A percentile compares a stretch with the other conserved stretches of the same genome.
Conservation (phyloP, 768 basidiomycete species). For the Suillus subluteus region DNA sequence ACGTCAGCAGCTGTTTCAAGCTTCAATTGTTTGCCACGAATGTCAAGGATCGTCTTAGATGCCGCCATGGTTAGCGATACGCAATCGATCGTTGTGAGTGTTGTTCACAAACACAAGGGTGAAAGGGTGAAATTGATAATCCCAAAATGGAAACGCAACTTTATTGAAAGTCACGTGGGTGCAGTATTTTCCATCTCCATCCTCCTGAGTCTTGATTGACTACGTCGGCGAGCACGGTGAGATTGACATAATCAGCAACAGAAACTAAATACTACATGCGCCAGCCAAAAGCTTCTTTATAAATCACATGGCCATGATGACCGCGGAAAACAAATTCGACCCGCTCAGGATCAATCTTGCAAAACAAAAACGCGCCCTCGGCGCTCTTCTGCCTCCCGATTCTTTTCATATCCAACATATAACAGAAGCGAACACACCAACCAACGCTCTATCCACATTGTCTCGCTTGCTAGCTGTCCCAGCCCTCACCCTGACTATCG, state of each 20-base stretch:
- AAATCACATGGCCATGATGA: constrained; percentile 2
- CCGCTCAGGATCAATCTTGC: constrained; percentile 62
- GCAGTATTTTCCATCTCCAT: constrained; percentile 2
- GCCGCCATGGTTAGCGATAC: constrained; percentile 21
- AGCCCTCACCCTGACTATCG: constrained; percentile 63
- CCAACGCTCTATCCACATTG: constrained; percentile 53
- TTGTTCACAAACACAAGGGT: neutral
- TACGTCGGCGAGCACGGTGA: constrained; percentile 1
- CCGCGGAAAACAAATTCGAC: constrained; percentile 40
- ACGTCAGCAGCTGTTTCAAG: constrained; percentile 78
- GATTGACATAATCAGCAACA: constrained; percentile 7
- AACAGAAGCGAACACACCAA: constrained; percentile 40
- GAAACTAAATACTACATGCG: neutral
- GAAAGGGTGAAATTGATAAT: constrained; percentile 20
- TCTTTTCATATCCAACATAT: constrained; percentile 45
- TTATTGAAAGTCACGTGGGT: constrained; percentile 25
- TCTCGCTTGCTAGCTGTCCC: constrained; percentile 65
- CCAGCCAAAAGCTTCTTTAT: neutral
- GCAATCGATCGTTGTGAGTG: neutral
- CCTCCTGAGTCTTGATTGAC: neutral
- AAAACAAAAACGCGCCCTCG: constrained; percentile 53
- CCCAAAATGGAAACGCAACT: constrained; percentile 19
- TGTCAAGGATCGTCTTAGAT: constrained; percentile 27
- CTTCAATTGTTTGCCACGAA: constrained; percentile 54
- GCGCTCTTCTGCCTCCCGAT: constrained; percentile 46